Evolutionary conservation across 495 filamentous ascomycete species (phyloP), one percentile per base, ranked within the genome.

Genomic region (Corynascus novoguineensis): DNA sequence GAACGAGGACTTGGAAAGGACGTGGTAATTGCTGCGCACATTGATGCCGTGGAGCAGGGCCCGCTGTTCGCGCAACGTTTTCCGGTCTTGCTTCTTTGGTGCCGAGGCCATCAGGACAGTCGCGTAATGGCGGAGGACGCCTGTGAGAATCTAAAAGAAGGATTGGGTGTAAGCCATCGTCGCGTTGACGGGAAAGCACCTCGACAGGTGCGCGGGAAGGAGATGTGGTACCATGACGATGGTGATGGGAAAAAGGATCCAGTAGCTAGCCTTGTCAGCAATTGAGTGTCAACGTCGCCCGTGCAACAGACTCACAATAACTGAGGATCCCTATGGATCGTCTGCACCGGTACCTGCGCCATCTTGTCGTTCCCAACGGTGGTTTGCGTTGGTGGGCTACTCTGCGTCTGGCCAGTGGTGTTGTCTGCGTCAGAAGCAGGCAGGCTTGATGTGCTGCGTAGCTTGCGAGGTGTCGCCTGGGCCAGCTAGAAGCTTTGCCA

Each of bases 321-420:
- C 71, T 96, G 92, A 63, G 93, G 95, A 91, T 98, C 93, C 81
- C 93, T 76, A 77, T 93, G 88, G 85, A 98, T 97, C 75, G 90
- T 91, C 78, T 98, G 93, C 60, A 87, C 83, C 58, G 87, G 80
- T 61, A 88, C 80, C 78, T 91, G 87, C 59, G 89, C 87, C 95
- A 98, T 98, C 12, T 40, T 80, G 65, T 32, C 38, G 47, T 34
- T 50, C 34, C 24, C 10, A 41, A 50, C 50, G 22, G 40, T 15
- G 37, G 35, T 29, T 38, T 50, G 60, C 19, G 41, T 22, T n/a
- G n/a, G n/a, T n/a, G 37, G 38, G 41, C 5, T 17, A 44, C 41
- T 12, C 37, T 25, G n/a, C 14, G 6, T 59, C 19, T 28, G 25
- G 35, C 17, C 38, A 11, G 12, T 28, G 38, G 25, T 50, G 24